Evolutionary conservation across 2,329 filamentous ascomycete genomes (phyloP), one percentile per base, ranked within the genome.

Genomic region (Xylaria sp.): DNA sequence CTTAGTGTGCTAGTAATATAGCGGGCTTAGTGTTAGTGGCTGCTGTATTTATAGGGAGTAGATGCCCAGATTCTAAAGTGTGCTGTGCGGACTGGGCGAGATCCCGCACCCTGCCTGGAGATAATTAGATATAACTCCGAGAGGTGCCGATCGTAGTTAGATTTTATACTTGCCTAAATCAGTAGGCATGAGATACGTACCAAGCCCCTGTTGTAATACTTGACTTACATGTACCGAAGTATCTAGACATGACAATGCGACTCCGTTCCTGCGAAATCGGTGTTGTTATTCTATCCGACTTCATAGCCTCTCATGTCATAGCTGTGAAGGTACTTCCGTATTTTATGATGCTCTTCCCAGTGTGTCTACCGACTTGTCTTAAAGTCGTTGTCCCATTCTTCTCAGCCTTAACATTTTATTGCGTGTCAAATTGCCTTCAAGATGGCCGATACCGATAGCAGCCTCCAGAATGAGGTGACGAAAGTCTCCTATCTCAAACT

Each of bases 401-500:
- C 41, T 46, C 41, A n/a, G 41, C 41, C 18, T 46, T 15, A 7
- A 18, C 12, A 46, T n/a, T n/a, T 6, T 46, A 46, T 7, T 18
- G 4, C 41, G 41, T n/a, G 7, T 46, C 18, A n/a, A 18, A 7
- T 18, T 15, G 7, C 13, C 15, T n/a, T 15, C 41, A 46, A 18
- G 18, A 46, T 46, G 41, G 5, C 18, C 15, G 41, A 18, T 46
- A n/a, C 18, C 13, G 41, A 46, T n/a, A 46, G 41, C 41, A 46
- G 18, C 41, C 41, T 46, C 41, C 41, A 46, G 41, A 46, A 46
- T 1, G 18, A 46, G 41, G 41, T n/a, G 41, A 18, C 41, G 15
- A 46, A 46, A 15, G 13, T 46, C 15, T 46, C 18, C 13, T 36
- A 58, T 18, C 28, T 58, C 55, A 58, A 58, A 10, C 55, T 43